Evolutionary conservation across 768 basidiomycete species (phyloP), one percentile per base, ranked within the genome.

Genomic region (Naganishia kalamii): DNA sequence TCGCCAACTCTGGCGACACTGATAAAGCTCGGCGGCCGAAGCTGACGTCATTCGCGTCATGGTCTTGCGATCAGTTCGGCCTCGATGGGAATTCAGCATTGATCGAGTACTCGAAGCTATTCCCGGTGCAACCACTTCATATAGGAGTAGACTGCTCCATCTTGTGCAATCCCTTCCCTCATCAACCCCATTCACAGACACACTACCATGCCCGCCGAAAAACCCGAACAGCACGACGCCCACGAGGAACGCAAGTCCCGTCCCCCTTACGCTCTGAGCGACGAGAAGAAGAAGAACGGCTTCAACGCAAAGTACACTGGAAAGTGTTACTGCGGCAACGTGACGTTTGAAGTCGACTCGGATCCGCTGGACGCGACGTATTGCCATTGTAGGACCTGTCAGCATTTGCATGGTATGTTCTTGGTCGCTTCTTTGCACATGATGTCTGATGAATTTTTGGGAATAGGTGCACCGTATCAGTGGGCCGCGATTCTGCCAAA

Each of bases 241-340:
- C 60, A 67, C 43, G 49, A 50, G 4, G 60, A 63, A 23, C 48
- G 66, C 40, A 35, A 27, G 46, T 52, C 47, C 37, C 35, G 66
- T 23, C 66, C 66, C 13, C 66, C 66, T n/a, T 67, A 67, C 21
- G 35, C 49, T 1, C 21, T 67, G 27, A 62, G 61, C 35, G 61
- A 67, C 30, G 66, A 67, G n/a, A 67, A 67, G 66, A 52, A 66
- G 50, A 67, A 67, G 66, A 43, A 47, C 30, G 66, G 66, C 0
- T 67, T 67, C 61, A 67, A 62, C 13, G 61, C 66, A 10, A 67
- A 67, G 37, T 67, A 61, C 29, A 52, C 48, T 5, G 66, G 66
- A 21, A 27, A 60, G 52, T 62, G 66, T 49, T 63, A 61, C 29
- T 67, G 66, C 37, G 66, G 66, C 17, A 63, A 63, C 46, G 66